phyloP scores from a whole-genome alignment of 106 monocot genomes.

The Platanthera guangdongensis region DNA sequence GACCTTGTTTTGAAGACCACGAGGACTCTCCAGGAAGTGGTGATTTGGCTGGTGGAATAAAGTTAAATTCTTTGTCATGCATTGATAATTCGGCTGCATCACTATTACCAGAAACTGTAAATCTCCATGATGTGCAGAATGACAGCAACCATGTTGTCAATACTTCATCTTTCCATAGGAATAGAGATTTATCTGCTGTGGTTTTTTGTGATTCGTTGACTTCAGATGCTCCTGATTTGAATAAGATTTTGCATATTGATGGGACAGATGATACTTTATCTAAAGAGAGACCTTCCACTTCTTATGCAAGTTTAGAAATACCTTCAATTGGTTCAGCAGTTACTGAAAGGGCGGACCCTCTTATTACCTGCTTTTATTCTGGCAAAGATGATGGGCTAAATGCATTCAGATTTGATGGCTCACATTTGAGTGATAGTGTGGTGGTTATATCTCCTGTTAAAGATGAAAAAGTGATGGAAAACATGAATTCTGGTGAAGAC shows the following conservation, averaged over 20 bases:
- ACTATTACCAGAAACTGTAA: background rate
- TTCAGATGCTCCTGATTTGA: constrained; percentile 1
- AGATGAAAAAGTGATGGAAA: constrained; percentile 7
- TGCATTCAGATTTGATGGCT: background rate
- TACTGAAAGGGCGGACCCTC: constrained; percentile 1
- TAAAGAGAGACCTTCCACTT: background rate
- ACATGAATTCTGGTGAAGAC: constrained; percentile 10
- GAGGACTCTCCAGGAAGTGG: constrained; percentile 2
- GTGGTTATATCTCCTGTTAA: constrained; percentile 3
- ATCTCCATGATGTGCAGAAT: background rate
- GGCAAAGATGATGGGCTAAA: background rate
- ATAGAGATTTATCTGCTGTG: constrained; percentile 2
- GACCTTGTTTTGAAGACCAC: constrained; percentile 1
- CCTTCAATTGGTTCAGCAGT: background rate
- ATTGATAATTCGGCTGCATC: background rate
- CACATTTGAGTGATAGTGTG: background rate
- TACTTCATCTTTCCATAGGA: background rate
- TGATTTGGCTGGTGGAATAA: constrained; percentile 10
- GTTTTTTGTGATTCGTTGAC: background rate
- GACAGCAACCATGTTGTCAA: constrained; percentile 1
- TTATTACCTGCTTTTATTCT: constrained; percentile 5
- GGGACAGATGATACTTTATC: background rate
- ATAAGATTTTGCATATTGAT: background rate
- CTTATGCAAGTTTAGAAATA: background rate
- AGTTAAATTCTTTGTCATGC: background rate